These are phyloP conservation scores for Pleurotus eryngii DNA, from an alignment of 768 basidiomycete genomes.

Conservation along the genomic window DNA sequence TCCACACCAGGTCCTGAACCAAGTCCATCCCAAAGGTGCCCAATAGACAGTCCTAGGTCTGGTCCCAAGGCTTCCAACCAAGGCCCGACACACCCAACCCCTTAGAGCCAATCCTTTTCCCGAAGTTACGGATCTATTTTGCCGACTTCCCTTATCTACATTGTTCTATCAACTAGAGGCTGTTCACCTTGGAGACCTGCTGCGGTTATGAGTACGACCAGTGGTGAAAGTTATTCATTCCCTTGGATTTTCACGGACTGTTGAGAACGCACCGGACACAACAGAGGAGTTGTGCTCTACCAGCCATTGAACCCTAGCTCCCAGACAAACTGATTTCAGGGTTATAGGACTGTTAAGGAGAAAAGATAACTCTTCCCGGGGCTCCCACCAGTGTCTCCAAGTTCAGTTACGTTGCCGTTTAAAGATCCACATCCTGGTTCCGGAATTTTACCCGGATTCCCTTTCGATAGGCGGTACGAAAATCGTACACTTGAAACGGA, in stretches of 20 bases:
- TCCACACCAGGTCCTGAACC: slow-evolving; percentile 10
- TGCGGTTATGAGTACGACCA: slow-evolving; percentile 78
- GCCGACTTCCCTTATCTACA: slow-evolving; percentile 77
- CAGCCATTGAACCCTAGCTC: slow-evolving; percentile 71
- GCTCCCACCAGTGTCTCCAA: slow-evolving; percentile 15
- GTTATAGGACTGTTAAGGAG: slow-evolving; percentile 71
- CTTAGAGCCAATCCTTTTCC: slow-evolving; percentile 74
- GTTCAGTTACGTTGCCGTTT: neutral
- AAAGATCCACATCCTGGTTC: slow-evolving; percentile 59
- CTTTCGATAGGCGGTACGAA: slow-evolving; percentile 59
- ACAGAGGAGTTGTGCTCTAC: slow-evolving; percentile 71
- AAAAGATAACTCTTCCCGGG: slow-evolving; percentile 80
- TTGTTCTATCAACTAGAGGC: slow-evolving; percentile 80
- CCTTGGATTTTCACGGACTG: slow-evolving; percentile 75
- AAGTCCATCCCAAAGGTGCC: slow-evolving; percentile 10
- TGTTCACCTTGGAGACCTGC: slow-evolving; percentile 81
- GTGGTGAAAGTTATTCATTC: slow-evolving; percentile 67
- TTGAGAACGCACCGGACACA: slow-evolving; percentile 69
- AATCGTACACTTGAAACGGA: neutral
- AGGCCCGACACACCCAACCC: slow-evolving; percentile 52
- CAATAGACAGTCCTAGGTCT: slow-evolving; percentile 9
- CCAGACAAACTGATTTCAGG: slow-evolving; percentile 73
- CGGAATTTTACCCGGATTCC: slow-evolving; percentile 64
- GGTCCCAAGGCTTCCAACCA: slow-evolving; percentile 18
- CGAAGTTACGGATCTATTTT: slow-evolving; percentile 57